Base-by-base conservation (phyloP, 2,329 filamentous ascomycete species). In the Colletotrichum phormii region DNA sequence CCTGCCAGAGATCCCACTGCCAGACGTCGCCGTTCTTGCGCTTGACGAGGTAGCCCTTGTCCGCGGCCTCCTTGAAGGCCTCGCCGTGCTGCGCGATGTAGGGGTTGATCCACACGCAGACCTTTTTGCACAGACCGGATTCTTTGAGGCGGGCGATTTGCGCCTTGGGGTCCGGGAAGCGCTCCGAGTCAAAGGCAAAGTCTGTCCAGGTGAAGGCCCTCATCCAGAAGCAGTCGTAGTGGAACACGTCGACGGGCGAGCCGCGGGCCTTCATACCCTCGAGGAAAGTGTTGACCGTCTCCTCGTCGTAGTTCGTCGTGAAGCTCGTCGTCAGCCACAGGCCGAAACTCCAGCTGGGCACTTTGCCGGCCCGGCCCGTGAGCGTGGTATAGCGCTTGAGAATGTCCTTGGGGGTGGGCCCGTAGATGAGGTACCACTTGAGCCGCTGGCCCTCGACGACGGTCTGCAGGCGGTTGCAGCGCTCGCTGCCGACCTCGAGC, bases 221-320 rank as follows among this genome's bases (percentile, higher is more conserved):
- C 86, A 94, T 91, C 92, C 92, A 94, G 86, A 94, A 94, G 80
- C 90, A 93, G 79, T 94, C 92, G 75, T 92, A 94, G 80, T 94
- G 93, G 81, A 94, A 94, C 3, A 94, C 91, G 49, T 92, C 89
- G 1, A 94, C 86, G 0, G 91, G 90, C 18, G 92, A 92, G 58
- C 89, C 87, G 2, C 91, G 88, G 61, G 88, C 84, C 74, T 86
- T 87, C 89, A 94, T 94, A 12, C 91, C 91, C 76, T 93, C 88
- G 26, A 94, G 86, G 80, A 94, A 94, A 11, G 86, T 86, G 58
- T 85, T 89, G 31, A 94, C 92, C 0, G 92, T 94, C 24, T 86
- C 80, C 80, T 94, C 92, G 74, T 93, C 91, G 78, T 94, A 94
- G 74, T 89, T 89, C 3, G 92, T 94, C 2, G 92, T 94, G 81